phyloP scores from a whole-genome alignment of 192 early-diverging fungal genomes.

The Coemansia aciculifera region DNA sequence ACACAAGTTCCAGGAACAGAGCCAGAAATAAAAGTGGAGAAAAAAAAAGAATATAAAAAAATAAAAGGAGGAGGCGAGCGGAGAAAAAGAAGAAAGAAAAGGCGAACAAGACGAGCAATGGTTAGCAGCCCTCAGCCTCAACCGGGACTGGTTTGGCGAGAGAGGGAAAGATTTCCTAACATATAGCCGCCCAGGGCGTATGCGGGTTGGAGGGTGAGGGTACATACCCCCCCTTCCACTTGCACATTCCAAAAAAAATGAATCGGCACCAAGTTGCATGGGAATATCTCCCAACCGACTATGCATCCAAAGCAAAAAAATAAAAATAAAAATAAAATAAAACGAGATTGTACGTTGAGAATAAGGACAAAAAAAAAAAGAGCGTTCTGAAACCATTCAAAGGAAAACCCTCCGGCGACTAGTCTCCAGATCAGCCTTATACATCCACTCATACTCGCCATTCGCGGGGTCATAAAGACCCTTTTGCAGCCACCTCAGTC shows the following conservation, averaged over 20 bases:
- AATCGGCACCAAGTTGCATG: conserved; percentile 1
- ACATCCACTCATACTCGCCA: conserved; percentile 97
- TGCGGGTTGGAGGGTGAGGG: background rate
- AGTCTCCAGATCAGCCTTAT: conserved; percentile 90
- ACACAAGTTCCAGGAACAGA: background rate
- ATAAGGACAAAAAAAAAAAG: conserved; percentile 7
- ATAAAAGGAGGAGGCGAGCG: background rate
- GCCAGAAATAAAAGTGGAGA: background rate
- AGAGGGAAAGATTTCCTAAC: background rate
- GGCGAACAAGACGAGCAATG: background rate
- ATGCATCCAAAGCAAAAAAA: background rate
- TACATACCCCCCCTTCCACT: background rate
- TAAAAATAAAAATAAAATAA: background rate
- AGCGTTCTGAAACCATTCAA: conserved; percentile 37
- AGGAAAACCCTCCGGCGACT: conserved; percentile 86
- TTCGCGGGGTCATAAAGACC: conserved; percentile 86
- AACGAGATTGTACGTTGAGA: background rate
- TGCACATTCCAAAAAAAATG: background rate
- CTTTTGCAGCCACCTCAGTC: conserved; percentile 92
- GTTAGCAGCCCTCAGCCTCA: background rate
- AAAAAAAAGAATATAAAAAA: conserved; percentile 1
- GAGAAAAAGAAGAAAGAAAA: background rate
- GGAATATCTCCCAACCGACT: background rate
- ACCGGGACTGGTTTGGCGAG: conserved; percentile 3
- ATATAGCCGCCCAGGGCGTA: conserved; percentile 2